Conservation (phyloP, 2,329 filamentous ascomycete genomes). For the Rutstroemia sp. region DNA sequence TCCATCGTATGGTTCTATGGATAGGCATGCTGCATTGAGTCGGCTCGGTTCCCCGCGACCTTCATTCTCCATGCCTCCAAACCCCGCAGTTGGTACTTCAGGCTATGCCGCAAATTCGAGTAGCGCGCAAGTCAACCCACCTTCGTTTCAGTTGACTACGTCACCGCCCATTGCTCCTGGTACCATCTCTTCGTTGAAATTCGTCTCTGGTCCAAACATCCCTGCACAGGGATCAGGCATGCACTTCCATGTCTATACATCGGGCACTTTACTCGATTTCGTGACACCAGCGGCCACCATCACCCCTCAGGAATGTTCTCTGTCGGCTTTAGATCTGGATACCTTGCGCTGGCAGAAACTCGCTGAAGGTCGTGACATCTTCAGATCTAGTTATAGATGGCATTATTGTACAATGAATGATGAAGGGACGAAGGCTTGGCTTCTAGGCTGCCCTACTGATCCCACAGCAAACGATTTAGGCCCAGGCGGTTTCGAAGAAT, state of each 20-base stretch:
- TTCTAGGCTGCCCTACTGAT: slow-evolving; percentile 86
- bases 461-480: slow-evolving; percentile 55
- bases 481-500: slow-evolving; percentile 73
- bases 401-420: slow-evolving; percentile 97
- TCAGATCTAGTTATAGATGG: slow-evolving; percentile 88
- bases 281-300: slow-evolving; percentile 88
- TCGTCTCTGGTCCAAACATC: slow-evolving; percentile 77
- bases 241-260: slow-evolving; percentile 93
- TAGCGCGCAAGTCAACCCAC: slow-evolving; percentile 58
- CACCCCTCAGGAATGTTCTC: slow-evolving; percentile 76
- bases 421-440: slow-evolving; percentile 91
- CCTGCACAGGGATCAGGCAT: slow-evolving; percentile 85
- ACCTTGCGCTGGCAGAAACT: slow-evolving; percentile 90
- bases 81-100: slow-evolving; percentile 48
- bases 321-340: slow-evolving; percentile 82
- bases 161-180: slow-evolving; percentile 85
- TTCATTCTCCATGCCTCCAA: slow-evolving; percentile 42
- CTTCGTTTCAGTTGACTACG: slow-evolving; percentile 57
- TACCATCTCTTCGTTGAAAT: slow-evolving; percentile 82
- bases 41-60: slow-evolving; percentile 43
- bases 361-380: slow-evolving; percentile 89
- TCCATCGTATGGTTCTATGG: slow-evolving; percentile 48
- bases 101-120: slow-evolving; percentile 63
- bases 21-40: slow-evolving; percentile 30
- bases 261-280: slow-evolving; percentile 86